phyloP scores from a whole-genome alignment of 306 rosid genomes.

The Biancaea sappan region DNA sequence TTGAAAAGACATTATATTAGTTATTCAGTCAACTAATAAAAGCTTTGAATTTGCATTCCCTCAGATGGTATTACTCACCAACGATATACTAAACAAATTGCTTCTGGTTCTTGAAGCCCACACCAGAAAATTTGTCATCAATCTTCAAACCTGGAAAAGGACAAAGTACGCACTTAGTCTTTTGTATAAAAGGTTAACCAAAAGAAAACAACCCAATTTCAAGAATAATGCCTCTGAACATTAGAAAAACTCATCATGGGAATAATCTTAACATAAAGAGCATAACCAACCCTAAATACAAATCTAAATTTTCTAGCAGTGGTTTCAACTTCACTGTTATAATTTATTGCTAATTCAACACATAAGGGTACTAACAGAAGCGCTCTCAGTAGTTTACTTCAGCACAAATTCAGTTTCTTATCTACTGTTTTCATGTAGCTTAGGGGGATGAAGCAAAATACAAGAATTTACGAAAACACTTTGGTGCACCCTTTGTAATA shows the following conservation, averaged over 20 bases:
- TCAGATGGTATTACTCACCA: conserved; percentile 42
- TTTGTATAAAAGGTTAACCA: conserved; percentile 27
- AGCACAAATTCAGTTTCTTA: not conserved
- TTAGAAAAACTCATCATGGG: conserved; percentile 28
- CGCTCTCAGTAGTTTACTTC: not conserved
- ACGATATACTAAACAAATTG: conserved; percentile 39
- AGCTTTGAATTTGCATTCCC: conserved; percentile 27
- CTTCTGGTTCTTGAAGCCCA: conserved; percentile 44
- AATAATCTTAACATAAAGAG: conserved; percentile 28
- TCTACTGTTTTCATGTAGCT: not conserved
- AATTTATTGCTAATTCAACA: not conserved
- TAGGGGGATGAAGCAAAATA: not conserved
- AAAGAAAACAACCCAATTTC: conserved; percentile 23
- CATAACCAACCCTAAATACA: conserved; percentile 5
- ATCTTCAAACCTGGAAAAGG: conserved; percentile 36
- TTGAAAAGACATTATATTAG: conserved; percentile 40
- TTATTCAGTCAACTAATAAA: conserved; percentile 32
- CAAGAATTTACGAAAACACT: not conserved
- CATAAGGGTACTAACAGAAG: not conserved
- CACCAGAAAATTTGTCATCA: conserved; percentile 53
- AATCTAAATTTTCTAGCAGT: conserved; percentile 18
- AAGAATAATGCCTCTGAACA: conserved; percentile 30
- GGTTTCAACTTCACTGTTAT: conserved; percentile 1
- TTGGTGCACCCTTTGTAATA: not conserved
- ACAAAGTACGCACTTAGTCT: not conserved